Evolutionary conservation across 2,329 filamentous ascomycete genomes (phyloP), one percentile per base, ranked within the genome.

Genomic region (Colletotrichum sojae): DNA sequence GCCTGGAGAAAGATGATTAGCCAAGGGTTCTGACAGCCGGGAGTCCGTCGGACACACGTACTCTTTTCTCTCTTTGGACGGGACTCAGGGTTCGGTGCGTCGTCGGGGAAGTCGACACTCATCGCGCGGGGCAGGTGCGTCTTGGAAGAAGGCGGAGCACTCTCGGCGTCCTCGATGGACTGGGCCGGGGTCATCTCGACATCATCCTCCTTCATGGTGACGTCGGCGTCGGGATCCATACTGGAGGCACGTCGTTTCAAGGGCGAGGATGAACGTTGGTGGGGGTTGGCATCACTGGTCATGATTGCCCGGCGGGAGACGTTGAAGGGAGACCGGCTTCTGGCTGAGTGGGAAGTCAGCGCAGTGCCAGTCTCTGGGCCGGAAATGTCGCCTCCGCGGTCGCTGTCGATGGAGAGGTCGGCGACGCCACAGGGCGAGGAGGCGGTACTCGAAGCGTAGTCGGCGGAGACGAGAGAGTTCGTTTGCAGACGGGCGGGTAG

Each of bases 181-280:
- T 63, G 46, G 65, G 60, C 48, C 27, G 48, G 62, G 15, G 68
- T 48, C 48, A 62, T 71, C 31, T 71, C 67, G 31, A 67, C 65
- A 43, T 73, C 36, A 15, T 68, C 83, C n/a, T 68, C 83, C 63
- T 77, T 77, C 65, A 68, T 64, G 25, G 18, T 53, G 63, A 78
- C 78, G 69, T 81, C 78, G 62, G 78, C 74, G 45, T 87, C 86
- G 57, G 83, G 83, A 61, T 89, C 86, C 87, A 90, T 89, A 76
- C 86, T 89, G 68, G 87, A 90, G 43, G 89, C 89, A 71, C 86
- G 85, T 75, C 89, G 84, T 79, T 91, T 91, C 65, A 91, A 78
- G 8, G 89, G 89, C 20, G 89, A 91, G 31, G 89, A 90, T 20
- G 89, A 89, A 73, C 89, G 85, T 52, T 90, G 86, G 67, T 86